Conservation (phyloP, 169 alveolate genomes). For the Amoebophrya sp. region DNA sequence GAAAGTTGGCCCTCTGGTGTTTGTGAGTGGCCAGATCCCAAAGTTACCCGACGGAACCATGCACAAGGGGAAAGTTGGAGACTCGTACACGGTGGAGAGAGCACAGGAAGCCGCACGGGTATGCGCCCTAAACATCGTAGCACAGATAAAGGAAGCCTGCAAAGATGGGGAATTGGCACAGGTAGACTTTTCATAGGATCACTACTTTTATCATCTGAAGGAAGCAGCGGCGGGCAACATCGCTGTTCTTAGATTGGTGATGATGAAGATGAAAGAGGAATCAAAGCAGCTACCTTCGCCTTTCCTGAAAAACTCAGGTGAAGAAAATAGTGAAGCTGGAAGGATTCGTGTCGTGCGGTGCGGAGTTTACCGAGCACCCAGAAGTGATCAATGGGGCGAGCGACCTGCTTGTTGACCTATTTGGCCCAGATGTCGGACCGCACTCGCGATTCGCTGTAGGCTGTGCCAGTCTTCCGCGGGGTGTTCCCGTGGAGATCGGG, state of each 20-base stretch:
- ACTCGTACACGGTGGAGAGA: too few species aligned
- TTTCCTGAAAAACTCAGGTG: not conserved
- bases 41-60: too few species aligned
- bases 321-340: conserved; percentile 26
- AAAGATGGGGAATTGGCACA: not conserved
- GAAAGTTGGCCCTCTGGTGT: not conserved
- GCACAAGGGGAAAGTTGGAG: too few species aligned
- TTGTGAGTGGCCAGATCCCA: conserved; percentile 30
- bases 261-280: too few species aligned
- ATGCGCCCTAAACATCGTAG: conserved; percentile 7
- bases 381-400: conserved; percentile 26
- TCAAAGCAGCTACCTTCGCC: too few species aligned
- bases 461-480: not conserved
- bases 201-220: too few species aligned
- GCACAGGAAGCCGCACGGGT: conserved; percentile 25
- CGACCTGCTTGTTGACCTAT: conserved; percentile 12
- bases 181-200: too few species aligned
- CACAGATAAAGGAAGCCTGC: not conserved
- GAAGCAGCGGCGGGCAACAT: too few species aligned
- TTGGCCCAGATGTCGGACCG: conserved; percentile 24
- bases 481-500: conserved; percentile 29
- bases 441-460: conserved; percentile 31
- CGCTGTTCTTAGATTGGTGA: too few species aligned
- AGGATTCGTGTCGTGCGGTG: not conserved
- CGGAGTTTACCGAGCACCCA: conserved; percentile 31